Evolutionary conservation across 2,329 filamentous ascomycete species (phyloP).

Genomic region (Elsinoe necatrix): DNA sequence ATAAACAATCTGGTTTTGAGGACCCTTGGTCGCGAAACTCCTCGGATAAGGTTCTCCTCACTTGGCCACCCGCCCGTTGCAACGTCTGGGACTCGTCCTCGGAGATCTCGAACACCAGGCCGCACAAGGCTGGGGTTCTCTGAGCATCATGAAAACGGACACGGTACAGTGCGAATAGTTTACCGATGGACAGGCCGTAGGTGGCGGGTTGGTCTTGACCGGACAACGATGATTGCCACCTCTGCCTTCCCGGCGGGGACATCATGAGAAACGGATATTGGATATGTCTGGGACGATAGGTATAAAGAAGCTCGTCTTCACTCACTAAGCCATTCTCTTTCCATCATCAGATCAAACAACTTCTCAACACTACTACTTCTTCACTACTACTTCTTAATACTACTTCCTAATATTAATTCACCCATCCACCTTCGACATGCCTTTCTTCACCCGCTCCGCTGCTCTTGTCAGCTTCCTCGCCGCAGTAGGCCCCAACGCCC

Average conservation of each 20-base stretch:
- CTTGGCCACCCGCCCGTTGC: not conserved
- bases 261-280: not conserved
- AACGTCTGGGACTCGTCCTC: not conserved
- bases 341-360: slow-evolving; percentile 8
- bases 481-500: not conserved
- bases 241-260: not conserved
- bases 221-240: not conserved
- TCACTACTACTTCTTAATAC: not conserved
- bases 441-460: not conserved
- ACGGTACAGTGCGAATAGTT: not conserved
- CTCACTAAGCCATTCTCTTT: not conserved
- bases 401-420: not conserved
- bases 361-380: not conserved
- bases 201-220: not conserved
- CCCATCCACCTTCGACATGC: not conserved
- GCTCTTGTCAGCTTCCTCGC: slow-evolving; percentile 9
- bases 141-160: not conserved
- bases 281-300: not conserved
- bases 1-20: too few species aligned
- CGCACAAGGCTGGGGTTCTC: not conserved
- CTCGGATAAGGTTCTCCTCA: too few species aligned
- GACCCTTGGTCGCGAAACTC: too few species aligned
- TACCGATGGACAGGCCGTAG: not conserved
- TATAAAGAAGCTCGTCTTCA: not conserved
- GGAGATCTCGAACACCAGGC: not conserved